Evolutionary conservation across 768 basidiomycete species (phyloP).

Genomic region (Tricholoma furcatifolium): DNA sequence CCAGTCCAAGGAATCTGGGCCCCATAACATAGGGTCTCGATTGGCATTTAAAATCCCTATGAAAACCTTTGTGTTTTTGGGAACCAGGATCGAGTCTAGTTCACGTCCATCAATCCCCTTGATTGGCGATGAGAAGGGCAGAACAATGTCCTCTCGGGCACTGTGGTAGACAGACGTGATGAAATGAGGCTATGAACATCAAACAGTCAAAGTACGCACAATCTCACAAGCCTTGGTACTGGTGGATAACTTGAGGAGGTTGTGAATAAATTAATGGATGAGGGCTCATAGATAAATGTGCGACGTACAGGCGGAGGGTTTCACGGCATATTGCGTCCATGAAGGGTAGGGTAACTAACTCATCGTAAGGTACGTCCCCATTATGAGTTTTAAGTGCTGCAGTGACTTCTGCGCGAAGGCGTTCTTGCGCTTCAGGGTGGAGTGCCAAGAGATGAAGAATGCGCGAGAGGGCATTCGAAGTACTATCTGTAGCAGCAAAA

Average conservation of each 20-base stretch:
- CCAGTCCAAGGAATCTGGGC: constrained; percentile 36
- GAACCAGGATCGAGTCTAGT: constrained; percentile 25
- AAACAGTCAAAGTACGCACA: no score
- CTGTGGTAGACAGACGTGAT: no score
- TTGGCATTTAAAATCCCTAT: constrained; percentile 29
- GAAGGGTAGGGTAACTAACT: constrained; percentile 19
- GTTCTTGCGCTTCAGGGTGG: constrained; percentile 31
- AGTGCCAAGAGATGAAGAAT: constrained; percentile 27
- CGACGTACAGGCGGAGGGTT: constrained; percentile 22
- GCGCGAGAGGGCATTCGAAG: constrained; percentile 28
- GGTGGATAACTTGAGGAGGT: constrained; percentile 9
- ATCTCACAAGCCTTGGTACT: constrained; percentile 15
- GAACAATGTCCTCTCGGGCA: constrained; percentile 23
- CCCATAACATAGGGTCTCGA: constrained; percentile 31
- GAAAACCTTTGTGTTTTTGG: constrained; percentile 26
- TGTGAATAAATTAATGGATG: neutral
- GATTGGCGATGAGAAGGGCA: constrained; percentile 32
- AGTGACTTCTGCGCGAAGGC: constrained; percentile 38
- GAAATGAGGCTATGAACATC: no score
- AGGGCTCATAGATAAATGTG: constrained; percentile 5
- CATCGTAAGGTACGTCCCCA: constrained; percentile 17
- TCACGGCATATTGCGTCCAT: constrained; percentile 23
- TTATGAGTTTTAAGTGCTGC: constrained; percentile 13
- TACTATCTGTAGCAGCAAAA: constrained; percentile 35
- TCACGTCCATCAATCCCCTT: constrained; percentile 24